Base-by-base conservation (phyloP, 805 yeast species). In the Priceomyces melissophilus region DNA sequence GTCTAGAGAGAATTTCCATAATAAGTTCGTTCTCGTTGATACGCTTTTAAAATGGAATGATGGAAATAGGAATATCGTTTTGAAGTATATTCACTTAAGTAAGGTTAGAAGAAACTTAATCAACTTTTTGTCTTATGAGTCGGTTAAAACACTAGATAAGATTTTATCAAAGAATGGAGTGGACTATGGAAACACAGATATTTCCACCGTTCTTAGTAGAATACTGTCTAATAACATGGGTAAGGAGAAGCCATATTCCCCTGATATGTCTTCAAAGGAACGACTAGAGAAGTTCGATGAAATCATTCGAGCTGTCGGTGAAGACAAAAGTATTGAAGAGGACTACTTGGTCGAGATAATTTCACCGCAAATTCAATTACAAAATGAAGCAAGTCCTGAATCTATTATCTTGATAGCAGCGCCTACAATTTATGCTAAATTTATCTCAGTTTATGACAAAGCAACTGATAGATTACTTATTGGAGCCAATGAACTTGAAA, bases 341-440 rank as follows among this genome's bases (percentile, higher is more conserved):
- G 73, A 69, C 45, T 69, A 52, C 43, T 45, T 59, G 37, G 54
- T 70, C 27, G 71, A 67, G 30, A 58, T 69, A 7, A 53, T 68
- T 1, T 65, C 71, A 0, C 75, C 76, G 1, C 76, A 70, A 41
- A 69, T 70, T 33, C 76, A 70, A 44, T 47, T 70, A 10, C 69
- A 66, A 41, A 57, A 70, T 34, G 62, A 63, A 9, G 71, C 65
- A 23, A 47, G 49, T 13, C 62, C 67, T 2, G 79, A 78, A 32
- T 67, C 84, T 2, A 78, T 86, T 38, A 70, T 88, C 10, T 58
- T 89, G 27, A 69, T 90, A n/a, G 75, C 85, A 2, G 78, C 96
- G 0, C 93, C 91, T 9, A 70, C 67, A 32, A 79, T 90, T 40
- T 84, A 84, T 50, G 57, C 82, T 20, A 80, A 84, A 45, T 77